Conservation (phyloP, 2,329 filamentous ascomycete species). For the Scytalidium sp. region DNA sequence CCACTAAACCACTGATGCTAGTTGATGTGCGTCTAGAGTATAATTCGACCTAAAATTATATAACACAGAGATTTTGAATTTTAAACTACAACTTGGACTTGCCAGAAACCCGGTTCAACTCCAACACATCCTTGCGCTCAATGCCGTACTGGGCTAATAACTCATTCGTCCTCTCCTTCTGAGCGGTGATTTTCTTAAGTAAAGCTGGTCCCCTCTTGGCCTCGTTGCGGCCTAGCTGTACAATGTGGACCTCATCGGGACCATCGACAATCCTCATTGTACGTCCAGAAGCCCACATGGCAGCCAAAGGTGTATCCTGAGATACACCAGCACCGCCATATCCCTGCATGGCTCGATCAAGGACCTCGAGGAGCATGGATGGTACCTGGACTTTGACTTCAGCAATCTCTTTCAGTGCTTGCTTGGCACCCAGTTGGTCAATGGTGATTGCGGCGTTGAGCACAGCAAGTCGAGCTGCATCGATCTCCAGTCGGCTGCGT, state of each 20-base stretch:
- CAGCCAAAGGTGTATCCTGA: slow-evolving; percentile 88
- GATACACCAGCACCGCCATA: slow-evolving; percentile 84
- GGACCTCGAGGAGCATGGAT: slow-evolving; percentile 71
- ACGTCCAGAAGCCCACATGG: slow-evolving; percentile 73
- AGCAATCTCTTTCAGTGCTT: slow-evolving; percentile 83
- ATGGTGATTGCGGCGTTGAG: slow-evolving; percentile 92
- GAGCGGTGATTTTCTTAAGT: slow-evolving; percentile 26
- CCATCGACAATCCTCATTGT: slow-evolving; percentile 84
- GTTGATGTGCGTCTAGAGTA: too few relatives aligned
- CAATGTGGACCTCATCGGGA: slow-evolving; percentile 85
- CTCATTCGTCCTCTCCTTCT: slow-evolving; percentile 29
- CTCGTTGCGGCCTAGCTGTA: slow-evolving; percentile 75
- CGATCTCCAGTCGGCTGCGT: slow-evolving; percentile 84
- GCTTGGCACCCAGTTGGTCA: slow-evolving; percentile 80
- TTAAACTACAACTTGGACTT: background rate
- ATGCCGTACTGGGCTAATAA: slow-evolving; percentile 56
- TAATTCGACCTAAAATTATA: too few relatives aligned
- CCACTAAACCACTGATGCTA: background rate
- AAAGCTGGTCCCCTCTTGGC: slow-evolving; percentile 51
- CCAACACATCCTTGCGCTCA: slow-evolving; percentile 13
- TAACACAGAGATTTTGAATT: too few relatives aligned
- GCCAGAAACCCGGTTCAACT: background rate
- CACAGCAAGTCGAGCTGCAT: slow-evolving; percentile 80
- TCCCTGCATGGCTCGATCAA: slow-evolving; percentile 89
- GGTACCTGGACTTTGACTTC: slow-evolving; percentile 89